phyloP scores from a whole-genome alignment of 2,329 filamentous ascomycete genomes.

The Cladophialophora chaetospira region DNA sequence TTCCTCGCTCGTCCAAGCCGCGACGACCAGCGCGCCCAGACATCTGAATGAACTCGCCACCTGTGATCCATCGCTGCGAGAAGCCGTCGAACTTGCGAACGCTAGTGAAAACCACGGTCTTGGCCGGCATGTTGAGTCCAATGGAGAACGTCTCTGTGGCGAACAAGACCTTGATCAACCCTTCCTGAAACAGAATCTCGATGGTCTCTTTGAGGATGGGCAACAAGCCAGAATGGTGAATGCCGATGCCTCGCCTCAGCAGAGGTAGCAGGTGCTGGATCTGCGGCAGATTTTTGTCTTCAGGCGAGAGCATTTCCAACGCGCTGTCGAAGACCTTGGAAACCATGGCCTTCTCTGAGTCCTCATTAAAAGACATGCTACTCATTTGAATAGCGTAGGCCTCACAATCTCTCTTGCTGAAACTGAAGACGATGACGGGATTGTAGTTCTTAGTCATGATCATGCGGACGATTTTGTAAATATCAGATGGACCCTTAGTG shows the following conservation, averaged over 20 bases:
- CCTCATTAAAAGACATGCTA: conserved; percentile 88
- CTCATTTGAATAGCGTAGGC: conserved; percentile 85
- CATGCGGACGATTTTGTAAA: conserved; percentile 98
- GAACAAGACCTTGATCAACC: conserved; percentile 95
- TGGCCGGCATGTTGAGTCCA: conserved; percentile 97
- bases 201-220: conserved; percentile 98
- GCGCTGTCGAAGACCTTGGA: conserved; percentile 91
- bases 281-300: conserved; percentile 85
- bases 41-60: conserved; percentile 98
- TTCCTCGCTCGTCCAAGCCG: conserved; percentile 95
- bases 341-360: conserved; percentile 93
- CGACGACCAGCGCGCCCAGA: conserved; percentile 93
- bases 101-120: conserved; percentile 98
- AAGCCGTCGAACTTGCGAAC: conserved; percentile 93
- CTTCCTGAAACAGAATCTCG: conserved; percentile 98
- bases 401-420: conserved; percentile 97
- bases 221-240: conserved; percentile 93
- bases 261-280: conserved; percentile 89
- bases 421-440: conserved; percentile 98
- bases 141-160: conserved; percentile 99
- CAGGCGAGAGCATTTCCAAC: conserved; percentile 87
- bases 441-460: conserved; percentile 98
- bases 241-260: conserved; percentile 86
- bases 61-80: conserved; percentile 78
- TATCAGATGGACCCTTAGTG: conserved; percentile 72